A percentile compares a stretch with the other conserved stretches of the same genome.
Evolutionary conservation across 1,284 basidiomycete species (phyloP).

Genomic region (Testicularia cyperi): DNA sequence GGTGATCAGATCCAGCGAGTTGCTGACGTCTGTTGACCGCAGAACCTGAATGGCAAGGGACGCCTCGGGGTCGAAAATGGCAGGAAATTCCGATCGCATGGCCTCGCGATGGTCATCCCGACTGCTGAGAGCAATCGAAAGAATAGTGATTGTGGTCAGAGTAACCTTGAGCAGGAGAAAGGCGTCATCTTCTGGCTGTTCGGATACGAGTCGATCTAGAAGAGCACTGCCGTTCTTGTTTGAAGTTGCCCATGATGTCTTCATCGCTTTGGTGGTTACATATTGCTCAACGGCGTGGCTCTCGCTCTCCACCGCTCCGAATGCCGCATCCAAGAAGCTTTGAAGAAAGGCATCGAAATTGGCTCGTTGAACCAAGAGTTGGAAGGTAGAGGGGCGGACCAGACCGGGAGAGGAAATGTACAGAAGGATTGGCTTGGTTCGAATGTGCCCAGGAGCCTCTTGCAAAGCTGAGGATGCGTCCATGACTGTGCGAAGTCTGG

Average conservation of each 20-base stretch:
- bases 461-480: too few relatives aligned
- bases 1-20: constrained; percentile 7
- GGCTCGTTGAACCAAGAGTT: constrained; percentile 10
- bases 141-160: constrained; percentile 18
- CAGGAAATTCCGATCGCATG: constrained; percentile 15
- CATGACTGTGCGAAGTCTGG: too few relatives aligned
- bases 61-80: constrained; percentile 30
- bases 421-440: constrained; percentile 17
- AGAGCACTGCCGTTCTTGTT: too few relatives aligned
- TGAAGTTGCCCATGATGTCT: background rate
- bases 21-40: constrained; percentile 4
- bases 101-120: constrained; percentile 16
- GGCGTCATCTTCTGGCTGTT: background rate
- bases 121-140: constrained; percentile 7
- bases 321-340: constrained; percentile 21
- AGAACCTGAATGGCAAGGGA: constrained; percentile 9
- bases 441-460: too few relatives aligned
- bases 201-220: too few relatives aligned
- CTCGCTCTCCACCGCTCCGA: constrained; percentile 8
- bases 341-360: constrained; percentile 15
- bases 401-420: constrained; percentile 11
- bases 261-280: background rate
- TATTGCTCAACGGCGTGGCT: background rate
- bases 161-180: background rate
- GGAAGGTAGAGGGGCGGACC: constrained; percentile 13